Percentiles rank a stretch among this genome's conserved stretches.
phyloP scores from a whole-genome alignment of 2,329 filamentous ascomycete species.

The Stagonosporopsis vannaccii region DNA sequence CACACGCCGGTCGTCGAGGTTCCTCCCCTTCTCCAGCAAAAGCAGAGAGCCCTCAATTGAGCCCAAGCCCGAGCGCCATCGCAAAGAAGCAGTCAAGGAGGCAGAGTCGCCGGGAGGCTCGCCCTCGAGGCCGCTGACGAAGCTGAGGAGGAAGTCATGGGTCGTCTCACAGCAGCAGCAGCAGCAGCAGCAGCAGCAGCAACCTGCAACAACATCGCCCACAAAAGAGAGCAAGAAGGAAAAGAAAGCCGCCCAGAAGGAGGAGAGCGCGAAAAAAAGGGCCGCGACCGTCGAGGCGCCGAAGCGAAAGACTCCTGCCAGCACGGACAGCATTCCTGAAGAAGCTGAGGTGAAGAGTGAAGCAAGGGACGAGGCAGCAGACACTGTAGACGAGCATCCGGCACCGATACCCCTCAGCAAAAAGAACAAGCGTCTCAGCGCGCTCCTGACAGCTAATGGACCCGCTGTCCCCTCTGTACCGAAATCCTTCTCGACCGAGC shows the following conservation, averaged over 20 bases:
- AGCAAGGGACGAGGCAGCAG: conserved; percentile 28
- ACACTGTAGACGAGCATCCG: conserved; percentile 26
- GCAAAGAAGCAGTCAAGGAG: conserved; percentile 36
- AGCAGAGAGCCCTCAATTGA: conserved; percentile 44
- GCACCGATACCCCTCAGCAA: conserved; percentile 38
- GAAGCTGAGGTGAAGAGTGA: conserved; percentile 32
- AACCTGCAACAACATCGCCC: conserved; percentile 27
- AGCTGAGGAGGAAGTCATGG: conserved; percentile 48
- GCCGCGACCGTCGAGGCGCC: conserved; percentile 24
- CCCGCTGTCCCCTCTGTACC: conserved; percentile 53
- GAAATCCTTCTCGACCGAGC: conserved; percentile 59
- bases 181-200: conserved; percentile 30
- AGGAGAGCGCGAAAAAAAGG: conserved; percentile 27
- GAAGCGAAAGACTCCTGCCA: conserved; percentile 37
- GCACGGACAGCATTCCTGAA: conserved; percentile 41
- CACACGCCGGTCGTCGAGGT: conserved; percentile 47
- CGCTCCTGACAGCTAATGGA: conserved; percentile 38
- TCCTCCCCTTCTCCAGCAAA: conserved; percentile 45
- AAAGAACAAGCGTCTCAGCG: conserved; percentile 47
- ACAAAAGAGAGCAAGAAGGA: conserved; percentile 22
- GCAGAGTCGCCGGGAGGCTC: conserved; percentile 34
- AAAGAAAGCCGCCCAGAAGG: conserved; percentile 22
- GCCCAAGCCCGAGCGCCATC: conserved; percentile 37
- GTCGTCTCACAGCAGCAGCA: conserved; percentile 34
- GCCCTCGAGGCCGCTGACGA: conserved; percentile 43